These are phyloP conservation scores for Nicotiana sylvestris DNA, from an alignment of 257 asterid species.

Conservation along the genomic window DNA sequence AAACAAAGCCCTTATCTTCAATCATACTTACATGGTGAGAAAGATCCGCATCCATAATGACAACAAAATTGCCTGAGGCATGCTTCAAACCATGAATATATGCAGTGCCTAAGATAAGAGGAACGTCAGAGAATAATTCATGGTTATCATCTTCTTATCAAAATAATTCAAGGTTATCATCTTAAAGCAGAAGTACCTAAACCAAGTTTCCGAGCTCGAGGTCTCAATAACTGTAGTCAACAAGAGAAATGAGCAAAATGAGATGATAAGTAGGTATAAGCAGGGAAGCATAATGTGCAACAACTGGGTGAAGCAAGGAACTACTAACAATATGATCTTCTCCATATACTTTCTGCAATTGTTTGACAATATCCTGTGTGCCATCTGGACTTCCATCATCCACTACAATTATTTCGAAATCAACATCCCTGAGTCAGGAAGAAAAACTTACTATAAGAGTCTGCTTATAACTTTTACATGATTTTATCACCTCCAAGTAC, in stretches of 20 bases:
- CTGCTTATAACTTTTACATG: background rate
- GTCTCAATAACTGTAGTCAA: slow-evolving; percentile 71
- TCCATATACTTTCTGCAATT: slow-evolving; percentile 81
- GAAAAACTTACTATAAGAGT: slow-evolving; percentile 3
- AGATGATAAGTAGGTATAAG: background rate
- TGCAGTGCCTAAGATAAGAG: slow-evolving; percentile 74
- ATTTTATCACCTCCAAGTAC: background rate
- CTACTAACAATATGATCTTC: slow-evolving; percentile 75
- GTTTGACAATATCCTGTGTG: slow-evolving; percentile 89
- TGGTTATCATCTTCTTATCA: slow-evolving; percentile 4
- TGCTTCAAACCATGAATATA: slow-evolving; percentile 90
- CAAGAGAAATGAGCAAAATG: slow-evolving; percentile 11
- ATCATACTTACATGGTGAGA: slow-evolving; percentile 87
- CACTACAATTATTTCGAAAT: slow-evolving; percentile 89
- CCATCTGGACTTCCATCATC: slow-evolving; percentile 99
- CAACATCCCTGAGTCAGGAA: slow-evolving; percentile 51
- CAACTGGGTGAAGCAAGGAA: slow-evolving; percentile 2
- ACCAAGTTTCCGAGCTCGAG: slow-evolving; percentile 89
- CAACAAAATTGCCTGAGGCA: slow-evolving; percentile 82
- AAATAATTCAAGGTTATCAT: slow-evolving; percentile 14
- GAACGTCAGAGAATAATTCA: slow-evolving; percentile 19
- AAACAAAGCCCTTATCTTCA: background rate
- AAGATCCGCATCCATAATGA: slow-evolving; percentile 98
- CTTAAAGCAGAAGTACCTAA: slow-evolving; percentile 47
- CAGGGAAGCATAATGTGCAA: background rate